Evolutionary conservation across 2,329 filamentous ascomycete species (phyloP).

Genomic region (Metarhizium album): DNA sequence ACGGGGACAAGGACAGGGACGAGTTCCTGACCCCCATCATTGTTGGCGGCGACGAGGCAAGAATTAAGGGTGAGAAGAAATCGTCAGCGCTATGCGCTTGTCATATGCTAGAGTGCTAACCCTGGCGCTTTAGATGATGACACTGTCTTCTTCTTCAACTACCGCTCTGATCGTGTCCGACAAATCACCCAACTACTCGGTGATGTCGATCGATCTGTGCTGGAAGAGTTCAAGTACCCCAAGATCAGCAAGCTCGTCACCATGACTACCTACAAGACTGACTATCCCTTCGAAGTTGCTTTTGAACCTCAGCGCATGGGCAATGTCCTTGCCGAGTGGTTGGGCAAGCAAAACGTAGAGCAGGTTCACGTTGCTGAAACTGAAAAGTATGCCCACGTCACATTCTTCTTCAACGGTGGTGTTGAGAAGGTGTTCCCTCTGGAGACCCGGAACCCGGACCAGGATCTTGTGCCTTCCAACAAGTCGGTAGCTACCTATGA

Average conservation of each 20-base stretch:
- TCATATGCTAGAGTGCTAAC: neutral
- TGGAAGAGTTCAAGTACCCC: slow-evolving; percentile 86
- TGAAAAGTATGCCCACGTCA: slow-evolving; percentile 98
- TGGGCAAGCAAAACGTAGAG: slow-evolving; percentile 77
- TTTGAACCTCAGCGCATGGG: slow-evolving; percentile 94
- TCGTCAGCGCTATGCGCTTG: too few relatives aligned
- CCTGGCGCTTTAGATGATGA: slow-evolving; percentile 56
- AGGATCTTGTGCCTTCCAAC: slow-evolving; percentile 75
- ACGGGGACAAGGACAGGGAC: slow-evolving; percentile 61
- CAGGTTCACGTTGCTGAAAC: slow-evolving; percentile 98
- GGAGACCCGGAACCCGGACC: slow-evolving; percentile 76
- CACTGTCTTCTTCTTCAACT: slow-evolving; percentile 99
- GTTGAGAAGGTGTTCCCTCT: slow-evolving; percentile 92
- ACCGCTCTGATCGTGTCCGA: slow-evolving; percentile 92
- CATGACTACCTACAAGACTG: slow-evolving; percentile 97
- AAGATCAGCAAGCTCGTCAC: slow-evolving; percentile 77
- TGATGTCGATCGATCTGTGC: slow-evolving; percentile 81
- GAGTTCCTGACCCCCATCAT: slow-evolving; percentile 99
- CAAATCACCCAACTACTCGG: slow-evolving; percentile 93
- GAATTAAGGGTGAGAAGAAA: slow-evolving; percentile 60
- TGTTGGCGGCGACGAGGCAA: slow-evolving; percentile 72
- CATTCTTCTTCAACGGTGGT: slow-evolving; percentile 99
- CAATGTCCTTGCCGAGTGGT: slow-evolving; percentile 96
- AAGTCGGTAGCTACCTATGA: slow-evolving; percentile 90
- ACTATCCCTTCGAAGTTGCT: slow-evolving; percentile 85